A percentile compares a stretch with the other conserved stretches of the same genome.
phyloP scores from a whole-genome alignment of 257 asterid species.

The Verbena officinalis region DNA sequence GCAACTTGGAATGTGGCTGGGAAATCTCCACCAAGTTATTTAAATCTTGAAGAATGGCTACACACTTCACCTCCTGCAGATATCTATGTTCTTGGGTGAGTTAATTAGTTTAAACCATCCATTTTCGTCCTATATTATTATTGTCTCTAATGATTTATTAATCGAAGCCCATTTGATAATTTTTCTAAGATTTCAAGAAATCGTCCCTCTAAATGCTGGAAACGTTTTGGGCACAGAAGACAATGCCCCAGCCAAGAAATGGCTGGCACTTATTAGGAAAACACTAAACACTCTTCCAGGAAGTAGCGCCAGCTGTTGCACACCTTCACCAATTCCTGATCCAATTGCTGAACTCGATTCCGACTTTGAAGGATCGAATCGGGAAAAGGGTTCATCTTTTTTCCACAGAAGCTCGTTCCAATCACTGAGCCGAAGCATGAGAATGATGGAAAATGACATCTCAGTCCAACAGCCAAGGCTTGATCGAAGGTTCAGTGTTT shows the following conservation, averaged over 20 bases:
- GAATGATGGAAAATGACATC: slow-evolving; percentile 62
- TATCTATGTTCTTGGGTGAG: slow-evolving; percentile 96
- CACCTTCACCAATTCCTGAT: slow-evolving; percentile 81
- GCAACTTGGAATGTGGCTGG: slow-evolving; percentile 99
- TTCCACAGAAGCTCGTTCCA: slow-evolving; percentile 76
- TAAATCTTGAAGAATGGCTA: slow-evolving; percentile 92
- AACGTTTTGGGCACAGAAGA: slow-evolving; percentile 97
- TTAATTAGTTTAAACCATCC: slow-evolving; percentile 11
- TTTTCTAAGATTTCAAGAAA: slow-evolving; percentile 88
- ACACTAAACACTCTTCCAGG: slow-evolving; percentile 81
- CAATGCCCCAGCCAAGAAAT: slow-evolving; percentile 91
- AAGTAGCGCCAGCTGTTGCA: slow-evolving; percentile 50
- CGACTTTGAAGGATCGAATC: slow-evolving; percentile 75
- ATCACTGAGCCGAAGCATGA: slow-evolving; percentile 77
- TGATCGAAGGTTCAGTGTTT: slow-evolving; percentile 82
- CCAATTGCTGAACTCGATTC: slow-evolving; percentile 82
- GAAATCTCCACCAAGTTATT: slow-evolving; percentile 79
- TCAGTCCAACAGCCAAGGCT: slow-evolving; percentile 60
- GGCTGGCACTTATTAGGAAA: slow-evolving; percentile 76
- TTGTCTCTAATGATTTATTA: slow-evolving; percentile 1
- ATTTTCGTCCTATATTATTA: no score
- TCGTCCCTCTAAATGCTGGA: slow-evolving; percentile 97
- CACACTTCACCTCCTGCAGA: slow-evolving; percentile 98
- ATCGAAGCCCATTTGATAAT: slow-evolving; percentile 4
- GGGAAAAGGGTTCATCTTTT: slow-evolving; percentile 54